Evolutionary conservation across 192 early-diverging fungal species (phyloP), one percentile per base, ranked within the genome.

Genomic region (Entophlyctis luteolus): DNA sequence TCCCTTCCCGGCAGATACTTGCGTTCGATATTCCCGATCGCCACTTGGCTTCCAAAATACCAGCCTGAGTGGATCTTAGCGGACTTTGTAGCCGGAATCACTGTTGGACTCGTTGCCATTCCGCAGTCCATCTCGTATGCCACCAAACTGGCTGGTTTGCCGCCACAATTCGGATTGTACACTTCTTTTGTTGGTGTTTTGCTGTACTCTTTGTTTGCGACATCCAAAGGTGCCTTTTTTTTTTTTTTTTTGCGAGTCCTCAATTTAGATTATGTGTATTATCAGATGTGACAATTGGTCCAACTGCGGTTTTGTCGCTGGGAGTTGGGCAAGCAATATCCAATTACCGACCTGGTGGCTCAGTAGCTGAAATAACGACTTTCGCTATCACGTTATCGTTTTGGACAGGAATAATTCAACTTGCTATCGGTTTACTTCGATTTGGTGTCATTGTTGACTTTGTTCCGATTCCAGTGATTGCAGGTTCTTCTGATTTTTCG

Each of bases 391-490:
- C 83, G 31, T 39, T 93, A 32, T 78, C 89, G 27, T 77, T 95
- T 27, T 76, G 94, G 47, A 75, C 85, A 23, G 94, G 94, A 22
- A 65, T 90, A 25, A 77, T 92, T 28, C 72, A 89, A 16, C 73
- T 86, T 10, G 75, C 79, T 38, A 62, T 97, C 35, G 94, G 93
- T 22, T 56, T 94, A 5, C 65, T 95, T 14, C 87, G 91, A 2
- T 77, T 97, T 18, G 94, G 94, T 6, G 79, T 92, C 50, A 75
- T 95, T 28, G 89, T 95, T 35, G 89, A 94, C 62, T 94, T 95
- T 69, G 91, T 97, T 70, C 86, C 90, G 28, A 73, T 80, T 23
- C 55, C 52, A 2, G 69, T 62, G 27, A 87, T 96, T 63, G 86
- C 89, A 1, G 93, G 59, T 60, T 8, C 6, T 45, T 60, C 6